Evolutionary conservation across 83 land plant species (phyloP), one percentile per base, ranked within the genome.

Genomic region (Diphasiastrum complanatum): DNA sequence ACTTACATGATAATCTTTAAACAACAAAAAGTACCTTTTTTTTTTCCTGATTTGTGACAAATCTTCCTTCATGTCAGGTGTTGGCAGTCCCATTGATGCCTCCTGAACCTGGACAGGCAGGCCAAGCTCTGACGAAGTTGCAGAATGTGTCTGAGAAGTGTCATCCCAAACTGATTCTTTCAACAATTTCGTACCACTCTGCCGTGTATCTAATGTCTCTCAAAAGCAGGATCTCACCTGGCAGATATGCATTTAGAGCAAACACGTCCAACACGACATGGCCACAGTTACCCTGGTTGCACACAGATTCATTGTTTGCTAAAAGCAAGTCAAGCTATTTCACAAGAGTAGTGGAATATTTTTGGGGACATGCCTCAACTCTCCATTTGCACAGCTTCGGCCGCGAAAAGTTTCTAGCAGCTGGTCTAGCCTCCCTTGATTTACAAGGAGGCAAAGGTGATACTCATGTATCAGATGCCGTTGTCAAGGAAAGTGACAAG

Each of bases 71-170:
- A n/a, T n/a, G 10, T 8, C 60, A 68, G 63, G 63, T 82, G 19
- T 46, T 78, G 33, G 79, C 81, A 25, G 85, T 78, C 12, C 85
- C 85, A 32, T 68, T 78, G 57, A 51, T 82, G 28, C 79, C 85
- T 8, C 79, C 85, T 14, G 85, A 82, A 59, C 81, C 81, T 19
- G 43, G 60, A 14, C 78, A 77, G 53, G 65, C 79, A 33, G 72
- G 78, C 2, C 81, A 82, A 62, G 81, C 85, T 8, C 76, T 82
- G 48, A 58, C 76, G 47, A 78, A 82, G 49, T 68, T 82, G 10
- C 76, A 64, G 46, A 78, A 82, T 28, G 64, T 82, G 33, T 67
- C 81, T 4, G 65, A 78, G 52, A 48, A 75, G 20, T 67, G 76
- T 53, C 54, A 62, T 64, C 75, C 85, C 10, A 69, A 67, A 51